Evolutionary conservation across 441 rosid genomes (phyloP).

Genomic region (Aleurites moluccanus): DNA sequence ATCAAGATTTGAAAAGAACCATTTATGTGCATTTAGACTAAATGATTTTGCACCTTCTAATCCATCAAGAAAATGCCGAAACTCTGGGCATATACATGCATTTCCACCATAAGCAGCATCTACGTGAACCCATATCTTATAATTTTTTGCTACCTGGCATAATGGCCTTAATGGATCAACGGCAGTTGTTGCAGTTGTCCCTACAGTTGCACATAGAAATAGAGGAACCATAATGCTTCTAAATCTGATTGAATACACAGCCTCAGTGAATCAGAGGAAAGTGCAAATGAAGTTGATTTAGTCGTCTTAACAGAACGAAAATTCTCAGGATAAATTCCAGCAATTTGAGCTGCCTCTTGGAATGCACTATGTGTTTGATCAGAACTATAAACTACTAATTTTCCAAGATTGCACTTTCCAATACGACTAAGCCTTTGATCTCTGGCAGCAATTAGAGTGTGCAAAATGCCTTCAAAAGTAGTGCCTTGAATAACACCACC

Average conservation of each 20-base stretch:
- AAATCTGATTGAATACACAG: slow-evolving; percentile 26
- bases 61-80: slow-evolving; percentile 37
- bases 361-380: slow-evolving; percentile 47
- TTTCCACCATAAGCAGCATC: slow-evolving; percentile 48
- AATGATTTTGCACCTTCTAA: slow-evolving; percentile 41
- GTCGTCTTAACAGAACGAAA: slow-evolving; percentile 25
- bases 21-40: slow-evolving; percentile 45
- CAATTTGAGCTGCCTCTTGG: slow-evolving; percentile 33
- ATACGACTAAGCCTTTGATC: slow-evolving; percentile 25
- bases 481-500: slow-evolving; percentile 47
- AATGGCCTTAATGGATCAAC: slow-evolving; percentile 36
- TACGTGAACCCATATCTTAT: slow-evolving; percentile 42
- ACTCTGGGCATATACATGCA: slow-evolving; percentile 52
- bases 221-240: slow-evolving; percentile 33
- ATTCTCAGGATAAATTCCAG: slow-evolving; percentile 38
- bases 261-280: slow-evolving; percentile 23
- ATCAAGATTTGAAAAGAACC: slow-evolving; percentile 41
- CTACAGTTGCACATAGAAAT: slow-evolving; percentile 36
- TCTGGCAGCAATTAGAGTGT: slow-evolving; percentile 39
- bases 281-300: slow-evolving; percentile 21
- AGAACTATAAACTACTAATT: slow-evolving; percentile 45
- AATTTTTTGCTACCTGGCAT: slow-evolving; percentile 29
- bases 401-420: slow-evolving; percentile 23
- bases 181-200: slow-evolving; percentile 46
- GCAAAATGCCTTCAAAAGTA: slow-evolving; percentile 40